Evolutionary conservation across 192 early-diverging fungal species (phyloP).

Genomic region (Jimgerdemannia flammicorona): DNA sequence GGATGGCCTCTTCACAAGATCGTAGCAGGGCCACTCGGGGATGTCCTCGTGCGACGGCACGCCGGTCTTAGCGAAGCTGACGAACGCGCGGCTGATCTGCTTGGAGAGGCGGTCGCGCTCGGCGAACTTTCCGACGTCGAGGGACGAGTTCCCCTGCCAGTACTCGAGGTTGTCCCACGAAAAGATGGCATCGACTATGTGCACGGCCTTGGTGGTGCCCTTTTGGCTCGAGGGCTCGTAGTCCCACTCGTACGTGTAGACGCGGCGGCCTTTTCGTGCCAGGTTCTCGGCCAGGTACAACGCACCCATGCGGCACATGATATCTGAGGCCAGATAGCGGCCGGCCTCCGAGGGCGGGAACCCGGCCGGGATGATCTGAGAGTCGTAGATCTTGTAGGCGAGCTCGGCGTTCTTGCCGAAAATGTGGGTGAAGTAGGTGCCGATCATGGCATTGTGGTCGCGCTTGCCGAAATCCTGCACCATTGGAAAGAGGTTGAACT

Average conservation of each 20-base stretch:
- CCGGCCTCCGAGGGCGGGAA: conserved; percentile 11
- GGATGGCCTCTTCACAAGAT: conserved; percentile 1
- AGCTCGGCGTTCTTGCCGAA: conserved; percentile 19
- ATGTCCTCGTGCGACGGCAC: conserved; percentile 29
- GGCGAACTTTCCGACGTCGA: conserved; percentile 12
- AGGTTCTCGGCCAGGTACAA: conserved; percentile 15
- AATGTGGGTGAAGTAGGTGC: conserved; percentile 21
- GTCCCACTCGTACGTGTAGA: conserved; percentile 22
- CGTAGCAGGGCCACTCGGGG: conserved; percentile 17
- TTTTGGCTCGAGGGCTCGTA: conserved; percentile 20
- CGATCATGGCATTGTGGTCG: conserved; percentile 13
- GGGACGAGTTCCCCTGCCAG: conserved; percentile 19
- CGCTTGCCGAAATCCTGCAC: conserved; percentile 19
- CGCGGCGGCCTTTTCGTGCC: conserved; percentile 6
- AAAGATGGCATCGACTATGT: conserved; percentile 21
- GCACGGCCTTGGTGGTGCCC: conserved; percentile 20
- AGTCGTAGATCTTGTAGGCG: conserved; percentile 18
- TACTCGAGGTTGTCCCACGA: conserved; percentile 23
- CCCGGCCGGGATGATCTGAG: conserved; percentile 14
- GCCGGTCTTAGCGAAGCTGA: conserved; percentile 34
- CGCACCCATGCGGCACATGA: conserved; percentile 17
- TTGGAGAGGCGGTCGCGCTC: conserved; percentile 37
- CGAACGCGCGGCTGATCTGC: conserved; percentile 25
- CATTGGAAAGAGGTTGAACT: conserved; percentile 22
- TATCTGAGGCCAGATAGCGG: conserved; percentile 21